Evolutionary conservation across 208 protist genomes (phyloP), one percentile per base, ranked within the genome.

Genomic region (Crithidia fasciculata): DNA sequence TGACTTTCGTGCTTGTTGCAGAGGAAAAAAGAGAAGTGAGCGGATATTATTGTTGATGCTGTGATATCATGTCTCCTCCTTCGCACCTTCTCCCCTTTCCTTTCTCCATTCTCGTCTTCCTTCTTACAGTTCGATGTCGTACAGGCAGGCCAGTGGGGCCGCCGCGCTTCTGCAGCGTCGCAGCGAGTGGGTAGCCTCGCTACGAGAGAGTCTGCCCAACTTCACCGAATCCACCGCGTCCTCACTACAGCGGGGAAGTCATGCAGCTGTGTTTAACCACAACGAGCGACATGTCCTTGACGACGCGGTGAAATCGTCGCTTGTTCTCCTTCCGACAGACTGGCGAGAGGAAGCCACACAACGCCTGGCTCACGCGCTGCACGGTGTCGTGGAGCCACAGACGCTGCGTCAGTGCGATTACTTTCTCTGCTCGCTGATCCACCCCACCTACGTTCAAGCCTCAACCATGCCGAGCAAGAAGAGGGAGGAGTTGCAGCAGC

Each of bases 381-480:
- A 81, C 18, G 86, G 76, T n/a, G 58, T 95, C 12, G 80, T 93
- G 36, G 69, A 81, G 43, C 59, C 19, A 19, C 56, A 69, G 37
- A 56, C 69, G 18, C 18, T 90, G 19, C 49, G 49, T 0, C 36
- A 61, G 49, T 83, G 61, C 12, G 92, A 96, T 63, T 80, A 82
- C 50, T 93, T 95, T 78, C 69, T 91, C 36, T 90, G 87, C 71
- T 75, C 89, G 0, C 74, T 96, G 16, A 81, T 96, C 18, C 92
- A 96, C 54, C 92, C 92, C 7, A 90, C 83, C 47, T 94, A 86
- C 64, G 74, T 91, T 6, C 69, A 58, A 7, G 28, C 61, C 3
- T 5, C 50, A 8, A 66, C 74, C 13, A 37, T 67, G 37, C 69
- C 28, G n/a, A n/a, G 36, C 19, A 13, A 70, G 15, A 43, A 63